Evolutionary conservation across 768 basidiomycete genomes (phyloP).

Genomic region (Suillus subaureus): DNA sequence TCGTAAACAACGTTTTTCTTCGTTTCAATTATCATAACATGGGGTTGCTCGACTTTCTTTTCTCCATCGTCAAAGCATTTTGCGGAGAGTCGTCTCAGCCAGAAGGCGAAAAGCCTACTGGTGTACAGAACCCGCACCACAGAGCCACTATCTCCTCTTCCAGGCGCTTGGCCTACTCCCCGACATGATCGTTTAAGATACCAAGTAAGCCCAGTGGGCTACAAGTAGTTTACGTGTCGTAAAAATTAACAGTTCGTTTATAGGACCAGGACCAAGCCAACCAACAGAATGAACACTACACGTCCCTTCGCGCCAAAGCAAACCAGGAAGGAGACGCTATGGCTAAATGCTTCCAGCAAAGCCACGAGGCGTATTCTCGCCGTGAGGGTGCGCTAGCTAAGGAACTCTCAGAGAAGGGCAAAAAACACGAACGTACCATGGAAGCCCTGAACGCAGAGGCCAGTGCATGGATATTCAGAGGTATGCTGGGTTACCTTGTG

Average conservation of each 20-base stretch:
- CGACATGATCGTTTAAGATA: constrained; percentile 18
- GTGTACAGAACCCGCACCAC: neutral
- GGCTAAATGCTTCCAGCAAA: constrained; percentile 68
- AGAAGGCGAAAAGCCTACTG: constrained; percentile 11
- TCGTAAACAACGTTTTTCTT: neutral
- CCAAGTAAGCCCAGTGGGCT: constrained; percentile 18
- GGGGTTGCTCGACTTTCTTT: constrained; percentile 29
- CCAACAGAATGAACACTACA: constrained; percentile 71
- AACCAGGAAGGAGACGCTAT: constrained; percentile 80
- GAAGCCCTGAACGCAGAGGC: constrained; percentile 79
- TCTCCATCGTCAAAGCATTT: constrained; percentile 21
- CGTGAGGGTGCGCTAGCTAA: constrained; percentile 83
- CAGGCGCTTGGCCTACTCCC: constrained; percentile 7
- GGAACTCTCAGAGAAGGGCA: constrained; percentile 78
- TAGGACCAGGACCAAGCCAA: constrained; percentile 64
- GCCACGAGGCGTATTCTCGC: constrained; percentile 72
- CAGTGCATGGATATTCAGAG: constrained; percentile 80
- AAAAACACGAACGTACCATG: constrained; percentile 78
- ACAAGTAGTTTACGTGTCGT: neutral
- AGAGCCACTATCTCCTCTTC: constrained; percentile 15
- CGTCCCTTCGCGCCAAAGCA: constrained; percentile 70
- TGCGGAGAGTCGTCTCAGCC: constrained; percentile 25
- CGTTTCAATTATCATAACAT: constrained; percentile 13
- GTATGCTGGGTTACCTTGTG: constrained; percentile 27
- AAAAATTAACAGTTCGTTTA: constrained; percentile 3